phyloP scores from a whole-genome alignment of 73 alveolate species.

The Paraurostyla sp. region DNA sequence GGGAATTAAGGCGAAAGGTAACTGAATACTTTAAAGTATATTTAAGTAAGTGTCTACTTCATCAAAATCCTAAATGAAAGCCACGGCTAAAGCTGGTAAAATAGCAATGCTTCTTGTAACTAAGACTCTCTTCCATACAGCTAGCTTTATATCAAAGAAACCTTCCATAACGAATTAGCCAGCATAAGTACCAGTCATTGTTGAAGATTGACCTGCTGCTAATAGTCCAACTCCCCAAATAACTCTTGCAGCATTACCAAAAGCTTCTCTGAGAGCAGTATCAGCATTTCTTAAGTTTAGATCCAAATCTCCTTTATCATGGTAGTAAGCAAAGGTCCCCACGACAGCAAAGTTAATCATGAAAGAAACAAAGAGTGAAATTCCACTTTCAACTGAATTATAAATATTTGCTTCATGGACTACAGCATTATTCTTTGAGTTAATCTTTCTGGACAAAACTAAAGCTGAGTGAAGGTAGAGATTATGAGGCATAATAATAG shows the following conservation, averaged over 20 bases:
- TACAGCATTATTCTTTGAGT: background rate
- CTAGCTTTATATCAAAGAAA: conserved; percentile 67
- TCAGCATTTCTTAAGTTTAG: conserved; percentile 67
- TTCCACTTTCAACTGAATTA: conserved; percentile 69
- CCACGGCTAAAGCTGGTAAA: conserved; percentile 81
- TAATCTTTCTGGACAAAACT: conserved; percentile 72
- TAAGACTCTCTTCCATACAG: conserved; percentile 76
- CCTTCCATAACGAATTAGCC: conserved; percentile 91
- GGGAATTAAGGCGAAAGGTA: conserved; percentile 86
- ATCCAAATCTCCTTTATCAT: conserved; percentile 50
- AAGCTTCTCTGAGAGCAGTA: conserved; percentile 68
- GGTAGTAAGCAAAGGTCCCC: conserved; percentile 80
- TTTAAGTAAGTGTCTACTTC: conserved; percentile 66
- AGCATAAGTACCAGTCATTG: conserved; percentile 90
- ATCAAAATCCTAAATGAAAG: conserved; percentile 56
- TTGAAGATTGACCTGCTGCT: conserved; percentile 92
- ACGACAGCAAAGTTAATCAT: conserved; percentile 79
- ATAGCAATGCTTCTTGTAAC: conserved; percentile 80
- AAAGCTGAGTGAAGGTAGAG: conserved; percentile 80
- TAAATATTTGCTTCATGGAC: conserved; percentile 70
- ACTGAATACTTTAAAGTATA: conserved; percentile 76
- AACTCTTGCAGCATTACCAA: conserved; percentile 72
- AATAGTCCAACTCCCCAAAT: conserved; percentile 85
- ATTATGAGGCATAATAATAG: conserved; percentile 90
- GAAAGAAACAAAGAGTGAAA: conserved; percentile 77